Evolutionary conservation across 2,329 filamentous ascomycete species (phyloP).

Genomic region (Aspergillus sclerotialis): DNA sequence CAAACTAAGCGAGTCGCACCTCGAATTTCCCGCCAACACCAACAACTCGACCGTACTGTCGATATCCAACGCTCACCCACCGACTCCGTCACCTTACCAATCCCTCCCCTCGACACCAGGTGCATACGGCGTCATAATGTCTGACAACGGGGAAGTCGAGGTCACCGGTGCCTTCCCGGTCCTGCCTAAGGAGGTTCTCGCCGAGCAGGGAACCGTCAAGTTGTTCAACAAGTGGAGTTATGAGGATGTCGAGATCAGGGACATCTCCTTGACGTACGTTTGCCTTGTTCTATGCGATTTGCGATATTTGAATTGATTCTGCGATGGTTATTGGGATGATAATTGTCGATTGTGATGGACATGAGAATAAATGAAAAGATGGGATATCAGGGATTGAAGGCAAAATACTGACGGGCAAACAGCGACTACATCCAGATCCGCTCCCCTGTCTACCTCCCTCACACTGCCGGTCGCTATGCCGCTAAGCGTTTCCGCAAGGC

Average conservation of each 20-base stretch:
- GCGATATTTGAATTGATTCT: conserved; percentile 10
- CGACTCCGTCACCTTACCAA: conserved; percentile 32
- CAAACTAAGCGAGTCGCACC: conserved; percentile 39
- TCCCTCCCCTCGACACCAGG: conserved; percentile 31
- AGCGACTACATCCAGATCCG: conserved; percentile 99
- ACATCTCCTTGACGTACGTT: conserved; percentile 98
- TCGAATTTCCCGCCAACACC: conserved; percentile 34
- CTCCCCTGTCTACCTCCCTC: conserved; percentile 96
- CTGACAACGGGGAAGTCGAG: conserved; percentile 88
- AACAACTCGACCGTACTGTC: conserved; percentile 27
- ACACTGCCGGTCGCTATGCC: conserved; percentile 97
- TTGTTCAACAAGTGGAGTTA: conserved; percentile 98
- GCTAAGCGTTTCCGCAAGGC: conserved; percentile 99
- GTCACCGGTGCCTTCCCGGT: conserved; percentile 63
- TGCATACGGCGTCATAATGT: conserved; percentile 60
- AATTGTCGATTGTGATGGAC: neutral
- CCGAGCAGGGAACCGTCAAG: conserved; percentile 88
- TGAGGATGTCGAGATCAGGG: conserved; percentile 98
- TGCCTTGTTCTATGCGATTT: conserved; percentile 16
- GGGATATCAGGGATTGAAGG: conserved; percentile 6
- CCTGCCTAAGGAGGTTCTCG: conserved; percentile 86
- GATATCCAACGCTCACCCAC: conserved; percentile 31
- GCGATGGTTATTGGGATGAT: too few relatives aligned
- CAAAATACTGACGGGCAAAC: conserved; percentile 17
- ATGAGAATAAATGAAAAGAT: neutral